A percentile compares a stretch with the other conserved stretches of the same genome.
phyloP scores from a whole-genome alignment of 345 rosid species.

The Pelargonium nanum region DNA sequence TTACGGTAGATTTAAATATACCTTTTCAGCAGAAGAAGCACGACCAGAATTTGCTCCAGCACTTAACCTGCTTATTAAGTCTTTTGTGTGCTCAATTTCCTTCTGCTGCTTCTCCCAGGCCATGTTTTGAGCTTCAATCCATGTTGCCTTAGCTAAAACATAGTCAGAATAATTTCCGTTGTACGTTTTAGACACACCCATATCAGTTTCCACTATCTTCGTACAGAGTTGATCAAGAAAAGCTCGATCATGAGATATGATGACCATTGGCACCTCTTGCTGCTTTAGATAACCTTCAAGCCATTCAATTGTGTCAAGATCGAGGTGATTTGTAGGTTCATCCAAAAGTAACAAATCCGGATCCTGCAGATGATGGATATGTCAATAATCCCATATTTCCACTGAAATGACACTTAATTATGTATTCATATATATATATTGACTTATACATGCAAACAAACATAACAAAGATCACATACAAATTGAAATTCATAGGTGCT shows the following conservation, averaged over 20 bases:
- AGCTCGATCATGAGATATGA: conserved; percentile 92
- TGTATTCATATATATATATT: neutral
- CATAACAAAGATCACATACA: neutral
- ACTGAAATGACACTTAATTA: neutral
- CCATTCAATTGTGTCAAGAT: conserved; percentile 95
- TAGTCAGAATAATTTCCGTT: conserved; percentile 87
- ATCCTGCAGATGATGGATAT: conserved; percentile 36
- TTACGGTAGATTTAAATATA: conserved; percentile 7
- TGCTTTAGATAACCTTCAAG: conserved; percentile 80
- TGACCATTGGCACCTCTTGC: conserved; percentile 97
- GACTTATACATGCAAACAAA: neutral
- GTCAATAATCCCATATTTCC: neutral
- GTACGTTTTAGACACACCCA: conserved; percentile 86
- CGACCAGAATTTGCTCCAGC: conserved; percentile 88
- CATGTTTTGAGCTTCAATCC: conserved; percentile 63
- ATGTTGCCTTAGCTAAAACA: conserved; percentile 55
- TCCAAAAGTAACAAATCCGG: conserved; percentile 90
- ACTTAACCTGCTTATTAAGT: conserved; percentile 61
- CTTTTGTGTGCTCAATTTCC: conserved; percentile 76
- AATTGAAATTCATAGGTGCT: no score
- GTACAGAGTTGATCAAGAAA: conserved; percentile 92
- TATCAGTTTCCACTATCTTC: conserved; percentile 90
- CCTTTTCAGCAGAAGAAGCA: conserved; percentile 97
- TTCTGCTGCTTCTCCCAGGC: conserved; percentile 95
- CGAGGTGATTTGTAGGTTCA: conserved; percentile 96